A percentile compares a stretch with the other conserved stretches of the same genome.
phyloP scores from a whole-genome alignment of 805 yeast species.

The Schwanniomyces pseudopolymorphus region DNA sequence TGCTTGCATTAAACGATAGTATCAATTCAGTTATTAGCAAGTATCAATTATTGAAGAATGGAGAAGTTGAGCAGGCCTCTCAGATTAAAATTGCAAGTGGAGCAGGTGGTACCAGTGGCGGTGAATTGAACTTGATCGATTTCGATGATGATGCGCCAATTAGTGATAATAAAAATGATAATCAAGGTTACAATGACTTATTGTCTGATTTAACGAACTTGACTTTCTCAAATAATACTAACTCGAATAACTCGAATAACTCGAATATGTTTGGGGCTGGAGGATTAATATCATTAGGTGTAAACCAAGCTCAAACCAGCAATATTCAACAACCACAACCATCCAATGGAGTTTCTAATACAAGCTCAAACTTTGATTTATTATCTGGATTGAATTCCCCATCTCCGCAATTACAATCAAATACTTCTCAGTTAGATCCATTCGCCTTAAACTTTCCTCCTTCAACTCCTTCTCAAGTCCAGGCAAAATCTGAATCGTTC shows the following conservation, averaged over 20 bases:
- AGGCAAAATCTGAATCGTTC: constrained; percentile 10
- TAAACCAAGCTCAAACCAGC: constrained; percentile 8
- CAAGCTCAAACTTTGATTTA: constrained; percentile 21
- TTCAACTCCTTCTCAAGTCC: constrained; percentile 28
- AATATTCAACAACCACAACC: constrained; percentile 18
- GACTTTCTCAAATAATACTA: constrained; percentile 44
- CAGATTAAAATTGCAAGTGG: constrained; percentile 39
- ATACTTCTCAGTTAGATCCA: constrained; percentile 34
- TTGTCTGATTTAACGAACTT: constrained; percentile 69
- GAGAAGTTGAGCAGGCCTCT: constrained; percentile 57
- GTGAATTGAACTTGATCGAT: constrained; percentile 40
- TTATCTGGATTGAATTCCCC: constrained; percentile 41
- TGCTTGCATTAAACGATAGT: constrained; percentile 71
- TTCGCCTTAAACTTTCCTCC: constrained; percentile 40
- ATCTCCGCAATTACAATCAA: constrained; percentile 35
- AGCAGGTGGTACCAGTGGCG: constrained; percentile 21
- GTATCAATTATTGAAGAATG: constrained; percentile 62
- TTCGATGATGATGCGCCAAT: constrained; percentile 43
- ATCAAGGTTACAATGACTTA: constrained; percentile 60
- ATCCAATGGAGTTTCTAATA: constrained; percentile 4
- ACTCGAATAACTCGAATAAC: constrained; percentile 32
- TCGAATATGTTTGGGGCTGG: constrained; percentile 44
- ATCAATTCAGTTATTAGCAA: constrained; percentile 69
- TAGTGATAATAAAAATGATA: constrained; percentile 30
- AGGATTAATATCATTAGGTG: constrained; percentile 47